A percentile compares a stretch with the other conserved stretches of the same genome.
Evolutionary conservation across 257 asterid genomes (phyloP).

Genomic region (Solanum bukasovii): DNA sequence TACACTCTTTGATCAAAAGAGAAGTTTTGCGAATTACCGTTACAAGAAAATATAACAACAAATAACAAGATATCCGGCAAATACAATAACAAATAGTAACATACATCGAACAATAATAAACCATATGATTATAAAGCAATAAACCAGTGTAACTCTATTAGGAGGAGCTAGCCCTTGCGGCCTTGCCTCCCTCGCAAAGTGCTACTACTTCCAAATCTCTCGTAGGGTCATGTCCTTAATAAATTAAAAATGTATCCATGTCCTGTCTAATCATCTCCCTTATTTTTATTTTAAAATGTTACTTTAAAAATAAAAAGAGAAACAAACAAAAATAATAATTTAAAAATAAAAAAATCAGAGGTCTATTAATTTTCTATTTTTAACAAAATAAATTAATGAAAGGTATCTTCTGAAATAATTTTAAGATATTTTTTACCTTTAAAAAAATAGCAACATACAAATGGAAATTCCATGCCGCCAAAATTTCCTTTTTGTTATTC

Average conservation of each 20-base stretch:
- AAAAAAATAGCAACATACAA: not conserved
- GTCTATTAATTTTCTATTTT: no score
- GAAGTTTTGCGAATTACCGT: not conserved
- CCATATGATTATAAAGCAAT: not conserved
- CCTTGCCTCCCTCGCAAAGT: not conserved
- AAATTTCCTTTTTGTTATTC: not conserved
- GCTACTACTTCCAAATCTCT: not conserved
- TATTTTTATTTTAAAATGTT: not conserved
- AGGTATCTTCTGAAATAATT: not conserved
- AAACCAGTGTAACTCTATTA: not conserved
- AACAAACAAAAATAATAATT: no score
- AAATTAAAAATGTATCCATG: not conserved
- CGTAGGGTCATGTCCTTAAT: fast-evolving
- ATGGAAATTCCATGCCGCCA: not conserved
- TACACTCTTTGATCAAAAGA: not conserved
- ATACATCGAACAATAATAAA: not conserved
- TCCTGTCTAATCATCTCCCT: fast-evolving
- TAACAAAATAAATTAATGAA: no score
- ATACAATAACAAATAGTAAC: not conserved
- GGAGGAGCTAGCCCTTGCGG: not conserved
- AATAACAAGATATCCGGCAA: not conserved
- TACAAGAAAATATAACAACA: not conserved
- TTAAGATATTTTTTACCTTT: not conserved
- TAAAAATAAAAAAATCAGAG: not conserved
- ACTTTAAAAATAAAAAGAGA: no score